Conservation (phyloP, 495 filamentous ascomycete genomes). For the Parathielavia appendiculata region DNA sequence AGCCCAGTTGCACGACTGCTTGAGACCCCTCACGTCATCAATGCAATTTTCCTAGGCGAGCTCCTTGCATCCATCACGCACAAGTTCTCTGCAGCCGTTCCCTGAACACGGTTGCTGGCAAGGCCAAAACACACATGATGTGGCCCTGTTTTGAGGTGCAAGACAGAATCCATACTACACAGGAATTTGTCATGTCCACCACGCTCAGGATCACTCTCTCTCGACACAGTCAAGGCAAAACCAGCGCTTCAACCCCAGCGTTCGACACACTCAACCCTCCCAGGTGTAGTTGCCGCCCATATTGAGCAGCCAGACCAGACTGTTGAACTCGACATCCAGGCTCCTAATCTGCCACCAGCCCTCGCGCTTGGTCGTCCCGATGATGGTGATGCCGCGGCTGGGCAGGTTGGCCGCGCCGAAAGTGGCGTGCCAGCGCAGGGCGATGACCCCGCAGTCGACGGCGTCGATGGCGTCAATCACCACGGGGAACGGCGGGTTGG, state of each 20-base stretch:
- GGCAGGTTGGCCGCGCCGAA: conserved; percentile 34
- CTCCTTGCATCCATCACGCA: conserved; percentile 5
- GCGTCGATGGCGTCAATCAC: conserved; percentile 32
- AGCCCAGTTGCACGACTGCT: too few relatives aligned
- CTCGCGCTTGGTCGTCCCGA: conserved; percentile 29
- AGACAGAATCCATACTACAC: too few relatives aligned
- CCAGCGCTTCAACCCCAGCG: neutral
- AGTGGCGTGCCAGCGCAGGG: conserved; percentile 35
- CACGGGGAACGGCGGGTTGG: conserved; percentile 34
- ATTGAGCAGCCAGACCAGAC: conserved; percentile 35
- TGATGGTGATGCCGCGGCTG: conserved; percentile 32
- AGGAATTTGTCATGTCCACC: too few relatives aligned
- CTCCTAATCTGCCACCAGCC: conserved; percentile 32
- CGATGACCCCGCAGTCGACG: conserved; percentile 31
- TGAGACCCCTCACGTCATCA: neutral
- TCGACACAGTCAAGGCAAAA: neutral
- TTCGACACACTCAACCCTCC: conserved; percentile 30
- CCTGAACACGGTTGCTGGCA: neutral
- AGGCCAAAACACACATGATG: neutral
- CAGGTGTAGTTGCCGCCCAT: conserved; percentile 36
- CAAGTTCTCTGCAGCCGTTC: conserved; percentile 11
- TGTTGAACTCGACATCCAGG: conserved; percentile 38
- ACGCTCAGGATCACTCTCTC: neutral
- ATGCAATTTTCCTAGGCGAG: conserved; percentile 3
- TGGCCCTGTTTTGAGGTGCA: neutral